Evolutionary conservation across 192 early-diverging fungal species (phyloP), one percentile per base, ranked within the genome.

Genomic region (Entomortierella lignicola): DNA sequence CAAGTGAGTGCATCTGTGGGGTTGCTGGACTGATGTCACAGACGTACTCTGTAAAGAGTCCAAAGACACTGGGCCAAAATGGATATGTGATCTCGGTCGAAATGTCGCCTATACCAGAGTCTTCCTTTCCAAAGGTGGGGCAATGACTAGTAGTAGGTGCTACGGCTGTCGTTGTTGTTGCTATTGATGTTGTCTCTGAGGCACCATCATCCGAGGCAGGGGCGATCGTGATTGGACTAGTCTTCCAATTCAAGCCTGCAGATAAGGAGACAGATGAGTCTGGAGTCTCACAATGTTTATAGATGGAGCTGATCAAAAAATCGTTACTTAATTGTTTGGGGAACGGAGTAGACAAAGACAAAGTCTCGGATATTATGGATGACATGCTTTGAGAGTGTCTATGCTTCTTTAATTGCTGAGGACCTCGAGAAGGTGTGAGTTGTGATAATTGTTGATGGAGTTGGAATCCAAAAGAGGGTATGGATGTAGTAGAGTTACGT

Each of bases 1-100:
- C 66, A 12, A 77, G 32, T 5, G 66, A 69, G 30, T 77, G 74
- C 64, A 77, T 77, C 29, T 77, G 74, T 30, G 74, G 37, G 55
- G 54, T 44, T 2, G 26, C 52, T 8, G 72, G 64, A 1, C 51
- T 63, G 47, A 66, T 31, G 18, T 77, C 74, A 12, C 66, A 63
- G 37, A 64, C 47, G 56, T 77, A 77, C 56, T 77, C 74, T 29
- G 74, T 77, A 52, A 58, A 77, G 21, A 77, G 41, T 12, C 74
- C 74, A 77, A 77, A 77, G 5, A 77, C 74, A 32, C 60, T 64
- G 11, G 74, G 74, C 74, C 74, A 77, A 32, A 77, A 77, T 7
- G 74, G 66, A 34, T 77, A 77, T 20, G 66, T 58, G 7, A 77
- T 63, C 5, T 77, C 74, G 4, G 52, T 34, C 18, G 54, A 13